Conservation (phyloP, 371 early-diverging fungal genomes). For the Phascolomyces articulosus region DNA sequence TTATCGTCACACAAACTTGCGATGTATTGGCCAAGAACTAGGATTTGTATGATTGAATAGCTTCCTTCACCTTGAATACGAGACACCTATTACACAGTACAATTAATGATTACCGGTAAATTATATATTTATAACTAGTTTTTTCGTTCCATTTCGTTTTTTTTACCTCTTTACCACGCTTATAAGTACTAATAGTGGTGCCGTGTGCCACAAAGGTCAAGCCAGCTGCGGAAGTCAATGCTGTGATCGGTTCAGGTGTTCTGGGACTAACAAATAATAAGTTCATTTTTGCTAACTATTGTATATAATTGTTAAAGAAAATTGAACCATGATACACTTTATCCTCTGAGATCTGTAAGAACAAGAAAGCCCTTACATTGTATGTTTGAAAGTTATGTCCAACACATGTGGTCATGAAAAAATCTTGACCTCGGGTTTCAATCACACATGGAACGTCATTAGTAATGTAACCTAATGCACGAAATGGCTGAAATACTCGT, state of each 20-base stretch:
- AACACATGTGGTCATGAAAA: slow-evolving; percentile 83
- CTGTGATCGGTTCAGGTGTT: slow-evolving; percentile 70
- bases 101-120: no score
- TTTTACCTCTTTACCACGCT: slow-evolving; percentile 75
- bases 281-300: slow-evolving; percentile 45
- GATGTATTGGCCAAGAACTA: slow-evolving; percentile 73
- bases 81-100: slow-evolving; percentile 21
- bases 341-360: no score
- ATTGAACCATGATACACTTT: not conserved
- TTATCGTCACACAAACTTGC: slow-evolving; percentile 85
- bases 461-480: slow-evolving; percentile 90
- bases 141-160: not conserved
- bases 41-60: slow-evolving; percentile 48
- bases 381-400: slow-evolving; percentile 89
- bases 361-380: slow-evolving; percentile 68
- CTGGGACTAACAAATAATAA: slow-evolving; percentile 68
- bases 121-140: not conserved
- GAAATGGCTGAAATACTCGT: slow-evolving; percentile 80
- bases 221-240: slow-evolving; percentile 73
- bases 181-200: slow-evolving; percentile 64
- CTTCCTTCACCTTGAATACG: slow-evolving; percentile 36
- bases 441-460: slow-evolving; percentile 79
- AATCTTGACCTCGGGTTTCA: slow-evolving; percentile 78
- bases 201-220: slow-evolving; percentile 78
- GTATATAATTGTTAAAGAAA: not conserved